Evolutionary conservation across 169 alveolate genomes (phyloP).

Genomic region (Besnoitia besnoiti): DNA sequence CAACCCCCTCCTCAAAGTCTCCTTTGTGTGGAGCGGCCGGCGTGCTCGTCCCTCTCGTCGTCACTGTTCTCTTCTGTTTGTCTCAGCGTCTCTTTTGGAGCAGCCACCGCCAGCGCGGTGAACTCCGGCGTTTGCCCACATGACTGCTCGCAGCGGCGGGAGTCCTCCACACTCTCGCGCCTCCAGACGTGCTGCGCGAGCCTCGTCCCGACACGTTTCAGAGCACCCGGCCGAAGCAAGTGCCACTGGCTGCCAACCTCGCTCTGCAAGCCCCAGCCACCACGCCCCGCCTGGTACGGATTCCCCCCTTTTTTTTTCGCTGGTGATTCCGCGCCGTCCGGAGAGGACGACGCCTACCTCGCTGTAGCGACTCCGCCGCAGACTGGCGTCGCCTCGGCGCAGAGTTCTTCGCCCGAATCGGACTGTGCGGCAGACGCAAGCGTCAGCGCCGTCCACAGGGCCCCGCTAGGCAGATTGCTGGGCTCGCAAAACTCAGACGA

Average conservation of each 20-base stretch:
- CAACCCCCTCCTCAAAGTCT: neutral
- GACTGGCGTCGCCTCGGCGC: too few species aligned
- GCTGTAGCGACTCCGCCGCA: too few species aligned
- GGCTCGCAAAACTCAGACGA: neutral
- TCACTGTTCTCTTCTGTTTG: neutral
- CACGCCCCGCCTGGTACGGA: too few species aligned
- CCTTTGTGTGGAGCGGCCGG: neutral
- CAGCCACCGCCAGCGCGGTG: neutral
- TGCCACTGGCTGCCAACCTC: too few species aligned
- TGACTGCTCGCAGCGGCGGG: neutral
- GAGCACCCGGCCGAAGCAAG: too few species aligned
- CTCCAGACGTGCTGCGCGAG: neutral
- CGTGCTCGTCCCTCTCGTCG: neutral
- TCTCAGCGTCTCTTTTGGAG: neutral
- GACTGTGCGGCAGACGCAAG: neutral
- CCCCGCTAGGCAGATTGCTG: neutral
- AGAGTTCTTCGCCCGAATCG: neutral
- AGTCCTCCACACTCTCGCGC: neutral
- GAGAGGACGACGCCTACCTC: too few species aligned
- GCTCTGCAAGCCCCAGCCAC: too few species aligned
- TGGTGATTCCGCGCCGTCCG: too few species aligned
- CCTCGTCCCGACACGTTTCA: too few species aligned
- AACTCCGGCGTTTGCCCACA: neutral
- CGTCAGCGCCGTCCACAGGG: neutral
- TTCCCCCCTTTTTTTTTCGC: too few species aligned